Percentiles rank a stretch among this genome's conserved stretches.
These are phyloP conservation scores for Cucurbita maxima DNA, from an alignment of 306 rosid genomes.

Conservation along the genomic window DNA sequence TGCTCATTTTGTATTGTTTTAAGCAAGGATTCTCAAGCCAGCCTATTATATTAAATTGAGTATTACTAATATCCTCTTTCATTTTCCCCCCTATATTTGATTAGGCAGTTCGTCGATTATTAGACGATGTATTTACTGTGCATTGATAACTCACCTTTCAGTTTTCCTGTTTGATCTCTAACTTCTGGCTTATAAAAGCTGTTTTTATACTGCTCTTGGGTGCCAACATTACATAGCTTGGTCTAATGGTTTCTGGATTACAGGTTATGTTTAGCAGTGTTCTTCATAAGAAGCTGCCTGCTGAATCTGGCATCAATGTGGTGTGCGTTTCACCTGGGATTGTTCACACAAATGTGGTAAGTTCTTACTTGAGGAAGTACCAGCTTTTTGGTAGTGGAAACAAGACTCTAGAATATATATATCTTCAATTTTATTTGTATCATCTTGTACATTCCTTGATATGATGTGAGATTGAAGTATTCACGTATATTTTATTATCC, in stretches of 20 bases:
- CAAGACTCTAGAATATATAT: background rate
- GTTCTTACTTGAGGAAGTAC: constrained; percentile 18
- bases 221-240: background rate
- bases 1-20: background rate
- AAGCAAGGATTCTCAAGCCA: background rate
- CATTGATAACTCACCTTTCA: background rate
- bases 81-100: too few species aligned
- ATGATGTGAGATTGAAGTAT: background rate
- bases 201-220: background rate
- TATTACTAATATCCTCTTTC: background rate
- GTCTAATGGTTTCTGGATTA: constrained; percentile 15
- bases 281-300: constrained; percentile 67
- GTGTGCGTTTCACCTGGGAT: constrained; percentile 90
- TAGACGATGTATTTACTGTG: background rate
- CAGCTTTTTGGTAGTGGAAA: background rate
- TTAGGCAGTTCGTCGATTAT: background rate
- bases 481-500: background rate
- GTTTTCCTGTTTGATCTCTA: background rate
- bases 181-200: background rate
- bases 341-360: constrained; percentile 92
- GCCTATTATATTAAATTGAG: background rate
- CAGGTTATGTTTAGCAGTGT: constrained; percentile 93
- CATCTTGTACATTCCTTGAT: background rate
- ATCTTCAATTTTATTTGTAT: background rate
- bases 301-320: constrained; percentile 66